Evolutionary conservation across 2,329 filamentous ascomycete species (phyloP), one percentile per base, ranked within the genome.

Genomic region (Rhynchosporium agropyri): DNA sequence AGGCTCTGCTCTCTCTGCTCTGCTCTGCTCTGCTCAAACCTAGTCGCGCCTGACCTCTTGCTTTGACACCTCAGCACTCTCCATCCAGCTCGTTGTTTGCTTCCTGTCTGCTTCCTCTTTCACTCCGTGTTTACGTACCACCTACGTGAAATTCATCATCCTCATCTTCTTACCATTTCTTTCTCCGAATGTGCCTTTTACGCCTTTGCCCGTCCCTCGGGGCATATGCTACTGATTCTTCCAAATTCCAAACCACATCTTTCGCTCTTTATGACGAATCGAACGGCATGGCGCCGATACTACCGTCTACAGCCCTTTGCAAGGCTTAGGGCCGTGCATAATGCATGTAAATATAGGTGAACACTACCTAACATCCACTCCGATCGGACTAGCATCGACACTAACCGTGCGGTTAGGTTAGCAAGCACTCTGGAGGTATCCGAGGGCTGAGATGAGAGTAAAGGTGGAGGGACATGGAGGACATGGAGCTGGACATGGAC

Each of bases 271-370:
- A 36, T 10, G 33, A 36, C 33, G 33, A 36, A 36, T 20, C 20
- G 20, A 20, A 20, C 20, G 20, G 20, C 20, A 20, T 36, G 9
- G 9, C 33, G 13, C 50, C 38, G 33, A 28, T 54, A 33, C n/a
- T 31, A 38, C 31, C 15, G 49, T 8, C 15, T n/a, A 43, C 43
- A n/a, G 43, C 43, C 10, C 33, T n/a, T 54, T 5, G 20, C 20
- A 42, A 54, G 51, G 33, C 36, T 36, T 15, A 33, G n/a, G 51
- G 51, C 51, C 51, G 51, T 54, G 51, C 51, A n/a, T 40, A n/a
- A 33, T 28, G 36, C 20, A 20, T 20, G 20, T 20, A 20, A 20
- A 20, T 20, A 20, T 20, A 20, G 20, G 20, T 20, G 20, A 20
- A 20, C 20, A 20, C 20, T 20, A 20, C 20, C 20, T 20, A 42